Conservation (phyloP, 768 basidiomycete genomes). For the Lactarius sanguifluus region DNA sequence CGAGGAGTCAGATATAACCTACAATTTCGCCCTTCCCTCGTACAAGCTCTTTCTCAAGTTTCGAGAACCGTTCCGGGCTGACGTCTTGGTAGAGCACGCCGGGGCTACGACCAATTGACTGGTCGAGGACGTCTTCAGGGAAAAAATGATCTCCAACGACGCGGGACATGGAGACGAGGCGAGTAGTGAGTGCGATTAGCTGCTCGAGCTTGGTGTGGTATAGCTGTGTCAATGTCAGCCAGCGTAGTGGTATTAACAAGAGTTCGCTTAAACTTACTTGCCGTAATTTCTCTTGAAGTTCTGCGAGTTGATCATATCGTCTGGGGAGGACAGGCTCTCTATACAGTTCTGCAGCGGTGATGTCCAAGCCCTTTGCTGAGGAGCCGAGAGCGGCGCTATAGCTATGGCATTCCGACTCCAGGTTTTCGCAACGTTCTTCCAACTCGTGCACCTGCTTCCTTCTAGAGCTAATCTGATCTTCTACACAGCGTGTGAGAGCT, state of each 20-base stretch:
- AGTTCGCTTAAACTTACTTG: constrained; percentile 54
- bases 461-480: constrained; percentile 65
- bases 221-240: constrained; percentile 40
- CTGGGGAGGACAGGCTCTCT: constrained; percentile 72
- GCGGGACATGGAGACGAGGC: constrained; percentile 56
- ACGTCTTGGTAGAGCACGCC: constrained; percentile 58
- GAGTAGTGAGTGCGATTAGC: constrained; percentile 65
- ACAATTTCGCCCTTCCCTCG: constrained; percentile 87
- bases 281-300: constrained; percentile 74
- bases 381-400: constrained; percentile 72
- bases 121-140: constrained; percentile 53
- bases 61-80: constrained; percentile 75
- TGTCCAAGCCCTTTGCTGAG: constrained; percentile 64
- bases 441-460: constrained; percentile 77
- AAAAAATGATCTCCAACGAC: constrained; percentile 64
- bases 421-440: constrained; percentile 58
- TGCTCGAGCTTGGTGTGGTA: constrained; percentile 81
- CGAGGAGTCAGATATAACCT: constrained; percentile 35
- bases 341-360: constrained; percentile 63
- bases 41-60: constrained; percentile 80
- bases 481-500: constrained; percentile 73
- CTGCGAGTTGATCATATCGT: constrained; percentile 64
- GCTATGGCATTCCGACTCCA: constrained; percentile 64
- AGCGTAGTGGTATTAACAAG: constrained; percentile 7
- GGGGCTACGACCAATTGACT: constrained; percentile 40